Evolutionary conservation across 257 asterid species (phyloP).

Genomic region (Solanum sejunctum): DNA sequence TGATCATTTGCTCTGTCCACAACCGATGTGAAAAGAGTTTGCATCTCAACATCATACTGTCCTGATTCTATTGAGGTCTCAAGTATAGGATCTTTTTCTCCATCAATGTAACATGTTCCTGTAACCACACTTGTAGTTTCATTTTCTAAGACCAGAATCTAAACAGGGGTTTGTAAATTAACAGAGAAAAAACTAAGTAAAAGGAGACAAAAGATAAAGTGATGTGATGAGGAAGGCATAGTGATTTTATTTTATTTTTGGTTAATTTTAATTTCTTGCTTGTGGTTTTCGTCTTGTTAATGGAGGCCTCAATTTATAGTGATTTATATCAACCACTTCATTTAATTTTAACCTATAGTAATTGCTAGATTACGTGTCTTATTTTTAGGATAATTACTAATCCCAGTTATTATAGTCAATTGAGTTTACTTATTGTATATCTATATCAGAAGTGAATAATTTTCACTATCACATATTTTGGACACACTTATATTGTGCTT

Average conservation of each 20-base stretch:
- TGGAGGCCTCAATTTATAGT: background rate
- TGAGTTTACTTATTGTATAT: background rate
- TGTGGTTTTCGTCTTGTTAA: background rate
- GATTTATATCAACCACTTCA: background rate
- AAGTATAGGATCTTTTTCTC: background rate
- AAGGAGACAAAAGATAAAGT: background rate
- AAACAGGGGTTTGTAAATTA: background rate
- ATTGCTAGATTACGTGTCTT: no score
- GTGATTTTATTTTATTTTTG: background rate
- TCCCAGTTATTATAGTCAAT: no score
- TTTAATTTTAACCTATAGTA: no score
- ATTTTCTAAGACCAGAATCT: background rate
- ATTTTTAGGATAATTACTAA: no score
- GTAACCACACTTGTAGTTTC: background rate
- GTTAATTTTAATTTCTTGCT: background rate
- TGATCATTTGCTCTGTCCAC: no score
- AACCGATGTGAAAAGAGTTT: background rate
- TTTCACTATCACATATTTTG: no score
- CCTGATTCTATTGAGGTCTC: background rate
- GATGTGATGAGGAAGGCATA: background rate
- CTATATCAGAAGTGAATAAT: no score
- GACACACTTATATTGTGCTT: no score
- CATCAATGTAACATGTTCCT: background rate
- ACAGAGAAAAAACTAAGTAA: background rate
- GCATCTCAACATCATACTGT: background rate